These are phyloP conservation scores for Oryza meridionalis DNA, from an alignment of 176 grass and related monocot species.

Conservation along the genomic window DNA sequence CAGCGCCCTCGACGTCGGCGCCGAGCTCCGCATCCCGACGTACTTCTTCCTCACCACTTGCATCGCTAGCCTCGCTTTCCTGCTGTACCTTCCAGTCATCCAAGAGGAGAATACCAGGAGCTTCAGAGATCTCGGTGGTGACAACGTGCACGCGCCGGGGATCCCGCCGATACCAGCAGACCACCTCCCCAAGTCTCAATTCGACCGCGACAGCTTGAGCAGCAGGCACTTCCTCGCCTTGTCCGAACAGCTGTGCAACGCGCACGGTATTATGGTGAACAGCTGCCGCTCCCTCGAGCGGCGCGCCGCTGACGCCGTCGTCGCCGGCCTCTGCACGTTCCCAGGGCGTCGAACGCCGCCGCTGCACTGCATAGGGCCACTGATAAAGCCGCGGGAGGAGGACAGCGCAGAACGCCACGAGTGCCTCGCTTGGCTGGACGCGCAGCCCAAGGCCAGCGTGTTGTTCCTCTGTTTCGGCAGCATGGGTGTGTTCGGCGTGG, in stretches of 20 bases:
- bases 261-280: constrained; percentile 56
- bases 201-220: constrained; percentile 40
- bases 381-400: constrained; percentile 39
- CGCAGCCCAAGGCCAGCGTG: constrained; percentile 37
- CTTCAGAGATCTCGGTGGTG: constrained; percentile 3
- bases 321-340: constrained; percentile 25
- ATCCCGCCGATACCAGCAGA: constrained; percentile 28
- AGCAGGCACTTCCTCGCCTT: constrained; percentile 15
- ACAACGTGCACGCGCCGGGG: constrained; percentile 14
- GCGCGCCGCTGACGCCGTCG: constrained; percentile 24
- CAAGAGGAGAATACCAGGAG: not conserved
- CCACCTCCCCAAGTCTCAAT: constrained; percentile 24
- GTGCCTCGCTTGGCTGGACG: constrained; percentile 54
- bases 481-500: constrained; percentile 28
- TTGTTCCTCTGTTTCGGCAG: constrained; percentile 61
- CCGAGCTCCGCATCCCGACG: constrained; percentile 50
- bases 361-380: constrained; percentile 41
- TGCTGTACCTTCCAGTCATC: constrained; percentile 22
- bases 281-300: constrained; percentile 61
- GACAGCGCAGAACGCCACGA: constrained; percentile 2
- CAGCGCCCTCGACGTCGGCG: constrained; percentile 40
- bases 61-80: constrained; percentile 14
- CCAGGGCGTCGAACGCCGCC: not conserved
- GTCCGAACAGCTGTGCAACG: not conserved
- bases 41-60: constrained; percentile 51